Evolutionary conservation across 139 green algal species (phyloP).

Genomic region (Pleodorina starrii): DNA sequence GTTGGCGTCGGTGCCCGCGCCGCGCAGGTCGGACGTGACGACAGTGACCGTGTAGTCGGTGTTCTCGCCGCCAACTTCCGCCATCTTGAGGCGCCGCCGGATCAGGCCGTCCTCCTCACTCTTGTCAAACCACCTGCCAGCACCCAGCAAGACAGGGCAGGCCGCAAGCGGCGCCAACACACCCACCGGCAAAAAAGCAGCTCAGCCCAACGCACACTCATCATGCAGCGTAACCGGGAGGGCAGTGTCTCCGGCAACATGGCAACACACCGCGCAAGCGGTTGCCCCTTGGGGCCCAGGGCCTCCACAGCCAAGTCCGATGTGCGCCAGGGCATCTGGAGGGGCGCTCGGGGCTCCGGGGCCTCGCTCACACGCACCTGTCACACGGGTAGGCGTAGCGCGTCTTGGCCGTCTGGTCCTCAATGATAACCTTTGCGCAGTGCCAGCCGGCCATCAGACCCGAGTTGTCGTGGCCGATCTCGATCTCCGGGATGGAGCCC

Average conservation of each 20-base stretch:
- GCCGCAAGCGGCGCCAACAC: no score
- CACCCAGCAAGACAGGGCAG: no score
- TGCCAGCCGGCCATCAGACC: conserved; percentile 64
- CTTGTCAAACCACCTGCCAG: conserved; percentile 69
- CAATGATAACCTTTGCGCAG: conserved; percentile 58
- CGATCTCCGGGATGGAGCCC: conserved; percentile 62
- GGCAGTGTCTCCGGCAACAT: no score
- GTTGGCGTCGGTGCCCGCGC: conserved; percentile 65
- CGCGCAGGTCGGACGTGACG: conserved; percentile 54
- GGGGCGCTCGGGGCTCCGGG: no score
- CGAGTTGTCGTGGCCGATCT: conserved; percentile 74
- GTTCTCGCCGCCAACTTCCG: conserved; percentile 48
- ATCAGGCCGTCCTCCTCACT: conserved; percentile 70
- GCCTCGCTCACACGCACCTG: conserved; percentile 53
- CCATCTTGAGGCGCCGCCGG: conserved; percentile 58
- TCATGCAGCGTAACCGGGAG: no score
- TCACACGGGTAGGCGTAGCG: conserved; percentile 67
- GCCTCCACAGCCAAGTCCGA: no score
- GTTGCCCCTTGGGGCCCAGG: no score
- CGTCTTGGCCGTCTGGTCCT: conserved; percentile 58
- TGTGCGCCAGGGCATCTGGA: no score
- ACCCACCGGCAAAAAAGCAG: no score
- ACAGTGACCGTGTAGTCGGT: conserved; percentile 63
- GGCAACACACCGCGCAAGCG: no score
- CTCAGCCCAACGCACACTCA: no score